Conservation (phyloP, 2,329 filamentous ascomycete species). For the Fusarium sp. region DNA sequence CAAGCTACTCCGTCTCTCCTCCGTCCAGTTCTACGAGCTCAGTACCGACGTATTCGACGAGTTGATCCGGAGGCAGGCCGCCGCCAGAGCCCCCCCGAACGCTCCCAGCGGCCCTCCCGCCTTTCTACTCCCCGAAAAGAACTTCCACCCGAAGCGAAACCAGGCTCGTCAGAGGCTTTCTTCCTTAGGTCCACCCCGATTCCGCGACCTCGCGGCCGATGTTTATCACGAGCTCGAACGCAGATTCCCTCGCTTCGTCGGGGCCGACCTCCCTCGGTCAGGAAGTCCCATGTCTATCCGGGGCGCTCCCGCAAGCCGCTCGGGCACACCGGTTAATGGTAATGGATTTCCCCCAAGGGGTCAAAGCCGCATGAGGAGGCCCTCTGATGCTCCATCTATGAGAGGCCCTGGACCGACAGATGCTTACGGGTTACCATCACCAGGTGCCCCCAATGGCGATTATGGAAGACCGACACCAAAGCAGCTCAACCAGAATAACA, state of each 20-base stretch:
- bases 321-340: slow-evolving; percentile 73
- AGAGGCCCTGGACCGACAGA: slow-evolving; percentile 58
- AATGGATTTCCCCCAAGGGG: slow-evolving; percentile 62
- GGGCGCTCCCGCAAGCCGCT: slow-evolving; percentile 66
- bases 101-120: slow-evolving; percentile 70
- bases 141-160: slow-evolving; percentile 96
- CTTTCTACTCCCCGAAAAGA: slow-evolving; percentile 85
- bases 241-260: slow-evolving; percentile 84
- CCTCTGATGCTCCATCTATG: slow-evolving; percentile 73
- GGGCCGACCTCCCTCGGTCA: slow-evolving; percentile 74
- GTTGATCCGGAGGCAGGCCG: slow-evolving; percentile 84
- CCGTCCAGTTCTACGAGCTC: slow-evolving; percentile 95
- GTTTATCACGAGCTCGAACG: slow-evolving; percentile 96
- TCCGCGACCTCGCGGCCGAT: slow-evolving; percentile 92
- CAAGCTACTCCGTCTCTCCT: slow-evolving; percentile 89
- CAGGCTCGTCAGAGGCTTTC: slow-evolving; percentile 96
- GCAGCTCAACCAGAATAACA: slow-evolving; percentile 89
- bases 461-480: slow-evolving; percentile 85
- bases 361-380: slow-evolving; percentile 66
- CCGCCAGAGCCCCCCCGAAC: slow-evolving; percentile 65
- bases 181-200: slow-evolving; percentile 86
- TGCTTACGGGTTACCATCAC: slow-evolving; percentile 68
- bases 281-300: slow-evolving; percentile 77
- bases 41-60: slow-evolving; percentile 99
- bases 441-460: slow-evolving; percentile 69